Percentiles rank a stretch among this genome's conserved stretches.
phyloP scores from a whole-genome alignment of 2,329 filamentous ascomycete genomes.

The Xylariales sp. region DNA sequence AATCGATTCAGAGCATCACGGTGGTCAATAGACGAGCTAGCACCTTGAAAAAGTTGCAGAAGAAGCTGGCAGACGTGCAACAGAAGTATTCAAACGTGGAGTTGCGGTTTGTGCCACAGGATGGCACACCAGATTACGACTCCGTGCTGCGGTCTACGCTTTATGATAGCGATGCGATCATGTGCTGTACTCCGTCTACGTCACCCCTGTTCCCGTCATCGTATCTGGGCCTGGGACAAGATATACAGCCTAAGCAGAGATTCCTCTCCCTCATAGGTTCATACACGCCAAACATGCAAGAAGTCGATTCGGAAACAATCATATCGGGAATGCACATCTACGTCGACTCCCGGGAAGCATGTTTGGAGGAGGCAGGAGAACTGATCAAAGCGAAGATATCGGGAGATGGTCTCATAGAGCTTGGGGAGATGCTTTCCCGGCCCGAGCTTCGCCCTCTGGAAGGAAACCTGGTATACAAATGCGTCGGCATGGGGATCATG shows the following conservation, averaged over 20 bases:
- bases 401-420: slow-evolving; percentile 55
- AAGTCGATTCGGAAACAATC: slow-evolving; percentile 61
- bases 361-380: slow-evolving; percentile 61
- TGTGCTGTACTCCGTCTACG: slow-evolving; percentile 57
- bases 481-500: slow-evolving; percentile 24
- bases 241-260: slow-evolving; percentile 22
- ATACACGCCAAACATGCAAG: slow-evolving; percentile 58
- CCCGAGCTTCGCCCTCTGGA: slow-evolving; percentile 11
- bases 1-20: slow-evolving; percentile 23
- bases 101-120: slow-evolving; percentile 23
- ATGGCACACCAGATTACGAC: slow-evolving; percentile 8
- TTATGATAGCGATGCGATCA: slow-evolving; percentile 54
- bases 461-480: slow-evolving; percentile 22
- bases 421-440: slow-evolving; percentile 39
- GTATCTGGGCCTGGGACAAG: slow-evolving; percentile 44
- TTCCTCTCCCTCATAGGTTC: slow-evolving; percentile 49
- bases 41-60: slow-evolving; percentile 37
- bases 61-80: slow-evolving; percentile 20
- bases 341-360: slow-evolving; percentile 54
- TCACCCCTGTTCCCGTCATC: slow-evolving; percentile 53
- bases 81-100: slow-evolving; percentile 35
- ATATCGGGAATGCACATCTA: slow-evolving; percentile 29
- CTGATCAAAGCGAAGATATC: slow-evolving; percentile 57
- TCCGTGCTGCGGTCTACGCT: slow-evolving; percentile 50
- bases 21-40: slow-evolving; percentile 23